Conservation (phyloP, 805 yeast species). For the Saccharomycopsis vini region DNA sequence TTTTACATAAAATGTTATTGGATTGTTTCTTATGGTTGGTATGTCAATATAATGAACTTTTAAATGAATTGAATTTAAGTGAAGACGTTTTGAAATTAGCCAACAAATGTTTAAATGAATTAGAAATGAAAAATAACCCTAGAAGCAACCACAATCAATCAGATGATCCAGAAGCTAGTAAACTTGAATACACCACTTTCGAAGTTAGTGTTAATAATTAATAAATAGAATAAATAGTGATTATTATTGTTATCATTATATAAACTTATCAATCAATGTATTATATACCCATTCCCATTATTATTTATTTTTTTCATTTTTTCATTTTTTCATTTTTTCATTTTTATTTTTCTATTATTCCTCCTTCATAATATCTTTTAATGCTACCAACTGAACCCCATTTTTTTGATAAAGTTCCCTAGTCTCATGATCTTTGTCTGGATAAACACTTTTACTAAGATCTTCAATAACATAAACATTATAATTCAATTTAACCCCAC, state of each 20-base stretch:
- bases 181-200: neutral
- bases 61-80: slow-evolving; percentile 15
- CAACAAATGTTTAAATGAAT: slow-evolving; percentile 4
- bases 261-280: neutral
- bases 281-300: too few species aligned
- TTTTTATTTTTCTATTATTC: neutral
- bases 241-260: neutral
- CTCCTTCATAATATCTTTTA: slow-evolving; percentile 5
- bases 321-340: too few species aligned
- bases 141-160: too few species aligned
- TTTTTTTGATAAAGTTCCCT: slow-evolving; percentile 28
- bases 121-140: neutral
- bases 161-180: neutral
- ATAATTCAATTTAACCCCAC: slow-evolving; percentile 55
- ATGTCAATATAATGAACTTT: slow-evolving; percentile 10
- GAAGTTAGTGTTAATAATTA: neutral
- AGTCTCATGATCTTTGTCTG: slow-evolving; percentile 31
- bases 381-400: slow-evolving; percentile 27
- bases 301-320: too few species aligned
- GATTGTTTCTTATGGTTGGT: slow-evolving; percentile 9
- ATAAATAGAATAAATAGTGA: neutral
- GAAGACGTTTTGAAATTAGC: slow-evolving; percentile 12
- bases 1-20: slow-evolving; percentile 3
- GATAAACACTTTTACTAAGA: slow-evolving; percentile 47
- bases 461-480: slow-evolving; percentile 51